phyloP scores from a whole-genome alignment of 2,329 filamentous ascomycete species.

The Chrysosporium keratinophilum region DNA sequence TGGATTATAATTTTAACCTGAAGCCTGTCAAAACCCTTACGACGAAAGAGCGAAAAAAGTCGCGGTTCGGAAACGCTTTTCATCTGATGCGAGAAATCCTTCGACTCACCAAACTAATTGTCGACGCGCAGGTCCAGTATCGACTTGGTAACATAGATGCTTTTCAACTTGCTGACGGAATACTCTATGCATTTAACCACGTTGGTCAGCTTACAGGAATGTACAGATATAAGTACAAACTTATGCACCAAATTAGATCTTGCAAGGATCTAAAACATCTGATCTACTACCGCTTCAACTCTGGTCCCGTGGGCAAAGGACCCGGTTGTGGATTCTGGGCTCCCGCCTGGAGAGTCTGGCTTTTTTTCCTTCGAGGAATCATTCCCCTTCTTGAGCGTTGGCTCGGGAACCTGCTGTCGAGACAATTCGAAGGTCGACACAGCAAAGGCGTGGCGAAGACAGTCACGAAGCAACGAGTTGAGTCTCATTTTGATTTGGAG shows the following conservation, averaged over 20 bases:
- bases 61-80: slow-evolving; percentile 96
- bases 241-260: slow-evolving; percentile 98
- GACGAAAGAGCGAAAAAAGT: slow-evolving; percentile 98
- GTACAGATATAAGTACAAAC: slow-evolving; percentile 99
- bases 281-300: slow-evolving; percentile 98
- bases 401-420: slow-evolving; percentile 91
- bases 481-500: slow-evolving; percentile 96
- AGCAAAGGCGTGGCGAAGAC: slow-evolving; percentile 99
- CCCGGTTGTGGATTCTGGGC: slow-evolving; percentile 99
- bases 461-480: slow-evolving; percentile 96
- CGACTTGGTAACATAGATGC: slow-evolving; percentile 95
- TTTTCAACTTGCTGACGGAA: slow-evolving; percentile 95
- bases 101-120: slow-evolving; percentile 89
- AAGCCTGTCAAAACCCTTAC: slow-evolving; percentile 98
- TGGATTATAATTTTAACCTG: slow-evolving; percentile 98
- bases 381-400: slow-evolving; percentile 93
- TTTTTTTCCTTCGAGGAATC: slow-evolving; percentile 98
- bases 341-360: slow-evolving; percentile 95
- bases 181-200: slow-evolving; percentile 98
- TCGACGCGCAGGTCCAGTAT: slow-evolving; percentile 97
- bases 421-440: slow-evolving; percentile 95
- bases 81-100: slow-evolving; percentile 98
- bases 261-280: slow-evolving; percentile 99
- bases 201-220: slow-evolving; percentile 97
- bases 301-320: slow-evolving; percentile 89